Base-by-base conservation (phyloP, 2,329 filamentous ascomycete species). In the Botrytis elliptica region DNA sequence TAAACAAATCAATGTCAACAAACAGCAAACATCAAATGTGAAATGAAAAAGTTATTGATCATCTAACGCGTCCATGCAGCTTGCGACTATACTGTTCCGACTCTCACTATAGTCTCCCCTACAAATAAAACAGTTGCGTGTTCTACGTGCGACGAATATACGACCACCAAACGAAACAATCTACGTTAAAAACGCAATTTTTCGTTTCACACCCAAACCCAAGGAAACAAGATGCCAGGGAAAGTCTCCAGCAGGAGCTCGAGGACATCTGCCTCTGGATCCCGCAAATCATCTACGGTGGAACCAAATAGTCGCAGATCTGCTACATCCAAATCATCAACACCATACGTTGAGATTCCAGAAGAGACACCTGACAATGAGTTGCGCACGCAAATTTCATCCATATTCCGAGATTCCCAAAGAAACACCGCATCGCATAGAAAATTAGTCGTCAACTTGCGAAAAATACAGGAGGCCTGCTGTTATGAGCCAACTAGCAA, bases 391-490 rank as follows among this genome's bases (percentile, higher is more conserved):
- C 92, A 93, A 80, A 87, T 97, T 70, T 92, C 91, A 81, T 84
- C 87, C 72, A 87, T 94, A 67, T 95, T 95, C 80, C 87, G 88
- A 77, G 92, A 95, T 82, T 94, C 95, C 49, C 96, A 99, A 82
- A 91, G 92, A 78, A 97, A 93, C 1, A 97, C 93, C 0, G 94
- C 95, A 1, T 93, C 93, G 2, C 96, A 99, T 82, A 88, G 95
- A 75, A 98, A 98, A 81, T 88, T 97, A 0, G 92, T 92, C 6
- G 92, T 98, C 75, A 94, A 91, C 68, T 85, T 99, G 75, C 90
- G 95, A 76, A 98, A 97, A 83, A 88, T 97, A 62, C 95, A 98
- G 80, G 95, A 98, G 81, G 87, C 91, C 55, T 97, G 94, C 84
- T 91, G 88, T 80, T 91, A 91, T 78, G 89, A 91, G 77, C 88